Evolutionary conservation across 176 grass and related monocot species (phyloP).

Genomic region (Oryza meridionalis): DNA sequence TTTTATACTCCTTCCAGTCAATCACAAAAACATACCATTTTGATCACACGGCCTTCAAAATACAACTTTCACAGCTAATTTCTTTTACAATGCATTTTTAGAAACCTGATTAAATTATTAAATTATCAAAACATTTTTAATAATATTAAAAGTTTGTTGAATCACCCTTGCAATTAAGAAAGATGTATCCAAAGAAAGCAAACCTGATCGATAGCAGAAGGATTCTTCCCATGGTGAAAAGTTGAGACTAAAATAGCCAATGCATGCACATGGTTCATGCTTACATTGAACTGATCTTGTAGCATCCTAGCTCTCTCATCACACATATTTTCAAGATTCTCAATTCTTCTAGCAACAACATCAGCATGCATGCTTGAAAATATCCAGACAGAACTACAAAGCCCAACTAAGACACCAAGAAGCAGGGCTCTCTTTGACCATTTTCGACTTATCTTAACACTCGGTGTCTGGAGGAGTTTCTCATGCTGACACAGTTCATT

Average conservation of each 20-base stretch:
- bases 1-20: not conserved
- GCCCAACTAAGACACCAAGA: conserved; percentile 62
- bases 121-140: too few relatives aligned
- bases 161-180: not conserved
- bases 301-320: conserved; percentile 88
- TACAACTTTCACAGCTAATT: too few relatives aligned
- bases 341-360: conserved; percentile 61
- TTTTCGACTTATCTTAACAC: conserved; percentile 56
- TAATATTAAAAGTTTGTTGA: conserved; percentile 16
- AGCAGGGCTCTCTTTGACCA: conserved; percentile 68
- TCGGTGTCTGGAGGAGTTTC: conserved; percentile 42
- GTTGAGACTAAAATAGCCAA: conserved; percentile 78
- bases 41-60: too few relatives aligned
- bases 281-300: conserved; percentile 93
- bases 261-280: conserved; percentile 87
- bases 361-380: conserved; percentile 68
- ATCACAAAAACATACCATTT: too few relatives aligned
- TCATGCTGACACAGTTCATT: conserved; percentile 44
- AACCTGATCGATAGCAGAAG: conserved; percentile 89
- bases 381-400: conserved; percentile 63
- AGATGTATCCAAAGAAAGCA: conserved; percentile 7
- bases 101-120: too few relatives aligned
- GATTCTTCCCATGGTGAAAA: conserved; percentile 81
- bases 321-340: conserved; percentile 76
- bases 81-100: too few relatives aligned